phyloP scores from a whole-genome alignment of 495 filamentous ascomycete species.

The Neurospora sp. region DNA sequence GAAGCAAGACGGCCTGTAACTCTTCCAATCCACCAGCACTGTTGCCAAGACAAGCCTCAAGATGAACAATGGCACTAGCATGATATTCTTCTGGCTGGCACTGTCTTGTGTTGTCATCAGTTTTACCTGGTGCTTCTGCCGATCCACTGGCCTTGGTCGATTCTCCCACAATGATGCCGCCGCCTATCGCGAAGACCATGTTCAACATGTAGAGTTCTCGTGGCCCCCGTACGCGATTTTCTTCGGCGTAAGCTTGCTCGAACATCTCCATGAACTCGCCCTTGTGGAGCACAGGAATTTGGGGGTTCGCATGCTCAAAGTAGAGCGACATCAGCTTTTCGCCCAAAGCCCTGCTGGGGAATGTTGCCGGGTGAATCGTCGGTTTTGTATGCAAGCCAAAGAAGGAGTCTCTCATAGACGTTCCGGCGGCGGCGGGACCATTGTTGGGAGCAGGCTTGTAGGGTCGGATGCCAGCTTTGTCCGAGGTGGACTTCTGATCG shows the following conservation, averaged over 20 bases:
- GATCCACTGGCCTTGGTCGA: conserved; percentile 20
- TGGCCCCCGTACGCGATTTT: conserved; percentile 60
- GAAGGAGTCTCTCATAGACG: conserved; percentile 86
- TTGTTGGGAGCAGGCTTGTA: conserved; percentile 27
- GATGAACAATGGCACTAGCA: conserved; percentile 81
- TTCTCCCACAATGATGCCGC: conserved; percentile 77
- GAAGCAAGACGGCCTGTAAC: conserved; percentile 78
- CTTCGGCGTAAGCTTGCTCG: conserved; percentile 62
- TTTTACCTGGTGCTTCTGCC: conserved; percentile 6
- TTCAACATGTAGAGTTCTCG: conserved; percentile 86
- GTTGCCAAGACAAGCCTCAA: conserved; percentile 75
- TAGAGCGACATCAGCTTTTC: conserved; percentile 68
- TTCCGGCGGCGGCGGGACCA: conserved; percentile 37
- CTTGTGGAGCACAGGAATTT: conserved; percentile 84
- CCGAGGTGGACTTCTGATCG: conserved; percentile 48
- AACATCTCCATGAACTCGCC: conserved; percentile 80
- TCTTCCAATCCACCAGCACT: conserved; percentile 79
- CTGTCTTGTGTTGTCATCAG: conserved; percentile 38
- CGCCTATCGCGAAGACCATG: conserved; percentile 96
- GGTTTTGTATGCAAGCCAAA: conserved; percentile 89
- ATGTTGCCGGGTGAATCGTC: conserved; percentile 73
- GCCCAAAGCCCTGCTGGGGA: conserved; percentile 67
- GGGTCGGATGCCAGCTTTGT: conserved; percentile 38
- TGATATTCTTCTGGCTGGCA: conserved; percentile 92
- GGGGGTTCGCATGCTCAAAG: conserved; percentile 92